phyloP scores from a whole-genome alignment of 495 filamentous ascomycete species.

The Aspergillus panamensis region DNA sequence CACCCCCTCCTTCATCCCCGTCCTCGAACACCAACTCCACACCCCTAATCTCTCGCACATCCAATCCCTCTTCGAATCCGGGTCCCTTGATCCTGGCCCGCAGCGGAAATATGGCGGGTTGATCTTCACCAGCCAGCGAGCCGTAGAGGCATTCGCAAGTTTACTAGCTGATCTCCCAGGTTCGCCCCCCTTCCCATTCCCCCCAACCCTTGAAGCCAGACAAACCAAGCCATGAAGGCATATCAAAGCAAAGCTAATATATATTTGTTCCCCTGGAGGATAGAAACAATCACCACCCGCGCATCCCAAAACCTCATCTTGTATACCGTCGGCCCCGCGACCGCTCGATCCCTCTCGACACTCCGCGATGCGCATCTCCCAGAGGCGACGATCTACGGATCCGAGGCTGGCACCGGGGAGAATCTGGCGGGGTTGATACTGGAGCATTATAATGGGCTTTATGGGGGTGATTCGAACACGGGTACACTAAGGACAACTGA shows the following conservation, averaged over 20 bases:
- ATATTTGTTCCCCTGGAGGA: neutral
- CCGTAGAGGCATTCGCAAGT: conserved; percentile 77
- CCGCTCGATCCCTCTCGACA: conserved; percentile 64
- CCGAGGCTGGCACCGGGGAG: conserved; percentile 78
- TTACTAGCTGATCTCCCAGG: conserved; percentile 52
- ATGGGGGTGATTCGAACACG: conserved; percentile 35
- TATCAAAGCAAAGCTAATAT: neutral
- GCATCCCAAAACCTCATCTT: conserved; percentile 55
- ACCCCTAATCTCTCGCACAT: conserved; percentile 44
- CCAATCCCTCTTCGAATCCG: conserved; percentile 35
- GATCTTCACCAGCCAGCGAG: conserved; percentile 91
- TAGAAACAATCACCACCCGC: conserved; percentile 27
- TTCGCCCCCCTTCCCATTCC: conserved; percentile 45
- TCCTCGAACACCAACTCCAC: conserved; percentile 69
- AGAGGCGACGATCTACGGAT: conserved; percentile 61
- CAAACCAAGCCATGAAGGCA: neutral
- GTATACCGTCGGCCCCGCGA: conserved; percentile 93
- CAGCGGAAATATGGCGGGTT: conserved; percentile 66
- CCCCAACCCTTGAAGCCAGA: conserved; percentile 33
- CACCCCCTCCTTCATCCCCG: conserved; percentile 71
- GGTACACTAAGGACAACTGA: neutral
- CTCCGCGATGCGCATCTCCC: conserved; percentile 45
- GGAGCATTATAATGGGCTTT: conserved; percentile 55
- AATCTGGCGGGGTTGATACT: conserved; percentile 73
- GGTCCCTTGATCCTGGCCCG: conserved; percentile 23